A percentile compares a stretch with the other conserved stretches of the same genome.
Evolutionary conservation across 2,329 filamentous ascomycete species (phyloP).

Genomic region (Microcyclospora pomicola): DNA sequence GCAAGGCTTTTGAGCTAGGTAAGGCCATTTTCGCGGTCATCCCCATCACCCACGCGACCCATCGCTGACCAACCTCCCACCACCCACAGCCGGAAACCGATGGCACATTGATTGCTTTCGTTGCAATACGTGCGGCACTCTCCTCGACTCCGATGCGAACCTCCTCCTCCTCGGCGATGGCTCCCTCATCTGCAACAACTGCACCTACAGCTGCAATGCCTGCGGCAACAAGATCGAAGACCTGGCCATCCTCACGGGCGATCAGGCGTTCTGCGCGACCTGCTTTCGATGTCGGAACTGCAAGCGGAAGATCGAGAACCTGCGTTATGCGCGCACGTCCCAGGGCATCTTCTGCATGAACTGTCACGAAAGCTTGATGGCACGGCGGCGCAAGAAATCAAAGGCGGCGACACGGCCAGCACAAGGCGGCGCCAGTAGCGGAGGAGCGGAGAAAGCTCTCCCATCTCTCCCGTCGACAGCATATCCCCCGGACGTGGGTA

Average conservation of each 20-base stretch:
- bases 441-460: constrained; percentile 61
- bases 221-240: constrained; percentile 98
- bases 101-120: constrained; percentile 99
- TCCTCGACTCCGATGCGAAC: constrained; percentile 96
- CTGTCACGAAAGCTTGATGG: constrained; percentile 95
- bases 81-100: constrained; percentile 63
- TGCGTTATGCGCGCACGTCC: constrained; percentile 91
- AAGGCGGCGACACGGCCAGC: constrained; percentile 33
- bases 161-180: constrained; percentile 93
- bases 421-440: constrained; percentile 38
- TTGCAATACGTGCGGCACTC: constrained; percentile 85
- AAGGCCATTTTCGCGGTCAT: constrained; percentile 24
- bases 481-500: constrained; percentile 44
- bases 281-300: constrained; percentile 97
- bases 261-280: constrained; percentile 93
- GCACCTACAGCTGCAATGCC: constrained; percentile 95
- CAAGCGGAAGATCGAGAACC: constrained; percentile 96
- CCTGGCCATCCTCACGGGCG: constrained; percentile 88
- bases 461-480: constrained; percentile 70
- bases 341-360: constrained; percentile 99
- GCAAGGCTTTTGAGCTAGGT: constrained; percentile 97
- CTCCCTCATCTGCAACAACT: constrained; percentile 97
- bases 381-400: constrained; percentile 73
- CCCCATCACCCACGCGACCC: not conserved
- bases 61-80: not conserved